phyloP scores from a whole-genome alignment of 176 grass and related monocot genomes.

The maize (Zea mays) region DNA sequence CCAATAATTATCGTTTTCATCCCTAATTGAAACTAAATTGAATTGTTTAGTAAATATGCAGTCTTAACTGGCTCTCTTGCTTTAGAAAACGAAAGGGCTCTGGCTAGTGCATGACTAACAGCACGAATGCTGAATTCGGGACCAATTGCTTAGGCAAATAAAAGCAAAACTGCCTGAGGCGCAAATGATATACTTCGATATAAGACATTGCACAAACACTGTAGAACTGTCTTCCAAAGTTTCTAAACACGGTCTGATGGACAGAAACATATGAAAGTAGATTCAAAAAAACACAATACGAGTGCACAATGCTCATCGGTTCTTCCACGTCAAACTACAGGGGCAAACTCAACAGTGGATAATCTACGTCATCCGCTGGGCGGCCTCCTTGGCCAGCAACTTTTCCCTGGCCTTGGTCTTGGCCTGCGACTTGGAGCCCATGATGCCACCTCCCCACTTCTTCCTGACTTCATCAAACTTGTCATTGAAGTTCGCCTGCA shows the following conservation, averaged over 20 bases:
- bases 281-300: conserved; percentile 45
- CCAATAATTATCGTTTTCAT: too few species aligned
- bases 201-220: conserved; percentile 30
- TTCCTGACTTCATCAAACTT: conserved; percentile 65
- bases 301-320: conserved; percentile 26
- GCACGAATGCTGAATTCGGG: too few species aligned
- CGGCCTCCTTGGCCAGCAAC: conserved; percentile 69
- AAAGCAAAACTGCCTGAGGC: not conserved
- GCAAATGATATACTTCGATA: not conserved
- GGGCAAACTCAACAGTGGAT: not conserved
- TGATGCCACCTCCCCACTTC: conserved; percentile 69
- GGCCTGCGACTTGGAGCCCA: conserved; percentile 71
- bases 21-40: too few species aligned
- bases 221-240: conserved; percentile 33
- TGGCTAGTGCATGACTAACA: too few species aligned
- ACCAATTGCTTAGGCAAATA: not conserved
- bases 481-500: conserved; percentile 67
- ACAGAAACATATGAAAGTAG: conserved; percentile 30
- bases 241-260: conserved; percentile 29
- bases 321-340: conserved; percentile 17
- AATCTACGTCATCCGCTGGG: conserved; percentile 62
- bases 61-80: too few species aligned
- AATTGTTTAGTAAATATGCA: too few species aligned
- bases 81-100: too few species aligned
- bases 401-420: conserved; percentile 77